phyloP scores from a whole-genome alignment of 148 eudicot species.

The Dianthus caryophyllus region DNA sequence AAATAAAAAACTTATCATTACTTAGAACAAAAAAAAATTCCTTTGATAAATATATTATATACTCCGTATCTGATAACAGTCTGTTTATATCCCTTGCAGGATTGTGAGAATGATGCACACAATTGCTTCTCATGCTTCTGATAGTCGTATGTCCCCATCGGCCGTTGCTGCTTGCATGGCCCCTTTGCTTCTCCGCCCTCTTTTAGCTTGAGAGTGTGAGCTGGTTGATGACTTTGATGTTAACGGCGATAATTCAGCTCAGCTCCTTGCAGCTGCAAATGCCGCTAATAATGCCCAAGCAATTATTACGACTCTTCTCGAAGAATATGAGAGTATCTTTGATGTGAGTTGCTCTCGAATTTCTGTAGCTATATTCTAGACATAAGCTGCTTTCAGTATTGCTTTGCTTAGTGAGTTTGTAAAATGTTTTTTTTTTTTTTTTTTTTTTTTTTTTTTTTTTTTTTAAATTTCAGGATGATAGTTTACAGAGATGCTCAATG shows the following conservation, averaged over 20 bases:
- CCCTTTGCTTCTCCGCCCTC: constrained; percentile 95
- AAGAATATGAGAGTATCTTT: constrained; percentile 86
- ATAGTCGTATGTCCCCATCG: constrained; percentile 91
- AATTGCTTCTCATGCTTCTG: constrained; percentile 65
- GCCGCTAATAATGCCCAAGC: constrained; percentile 98
- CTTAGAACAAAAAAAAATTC: no score
- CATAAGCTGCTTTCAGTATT: not conserved
- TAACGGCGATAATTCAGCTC: constrained; percentile 87
- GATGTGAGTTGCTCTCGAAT: constrained; percentile 51
- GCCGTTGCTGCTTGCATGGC: constrained; percentile 99
- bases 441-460: not conserved
- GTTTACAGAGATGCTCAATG: constrained; percentile 81
- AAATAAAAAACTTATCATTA: no score
- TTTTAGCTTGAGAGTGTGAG: constrained; percentile 96
- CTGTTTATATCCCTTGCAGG: constrained; percentile 35
- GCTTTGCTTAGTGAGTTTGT: constrained; percentile 9
- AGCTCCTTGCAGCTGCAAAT: constrained; percentile 97
- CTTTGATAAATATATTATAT: no score
- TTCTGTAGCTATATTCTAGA: constrained; percentile 7
- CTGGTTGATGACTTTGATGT: constrained; percentile 80
- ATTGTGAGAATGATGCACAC: constrained; percentile 94
- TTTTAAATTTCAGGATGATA: constrained; percentile 63
- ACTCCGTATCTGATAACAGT: no score
- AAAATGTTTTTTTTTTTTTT: not conserved
- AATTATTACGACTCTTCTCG: constrained; percentile 76